Conservation (phyloP, 2,329 filamentous ascomycete species). For the Trichoderma cornu-damae region DNA sequence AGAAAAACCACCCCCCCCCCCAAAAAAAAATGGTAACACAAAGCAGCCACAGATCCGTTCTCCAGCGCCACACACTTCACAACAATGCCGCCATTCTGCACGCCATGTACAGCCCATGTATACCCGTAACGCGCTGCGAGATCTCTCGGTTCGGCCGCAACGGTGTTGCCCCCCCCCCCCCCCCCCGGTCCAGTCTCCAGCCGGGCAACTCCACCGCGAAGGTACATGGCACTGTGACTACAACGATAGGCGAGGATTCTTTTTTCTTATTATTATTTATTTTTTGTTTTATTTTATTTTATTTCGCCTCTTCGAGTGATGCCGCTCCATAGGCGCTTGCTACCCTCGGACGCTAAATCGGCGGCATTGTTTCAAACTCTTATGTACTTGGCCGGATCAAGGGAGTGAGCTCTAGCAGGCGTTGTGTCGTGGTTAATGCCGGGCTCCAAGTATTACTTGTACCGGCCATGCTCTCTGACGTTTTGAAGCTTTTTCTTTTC, state of each 20-base stretch:
- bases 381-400: constrained; percentile 4
- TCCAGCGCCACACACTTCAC: not conserved
- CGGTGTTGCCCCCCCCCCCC: not conserved
- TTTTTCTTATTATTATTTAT: too few species aligned
- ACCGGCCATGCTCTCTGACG: constrained; percentile 11
- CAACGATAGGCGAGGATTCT: constrained; percentile 16
- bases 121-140: not conserved
- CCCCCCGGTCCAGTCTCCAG: constrained; percentile 1
- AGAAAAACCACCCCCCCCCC: not conserved
- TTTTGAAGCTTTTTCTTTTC: constrained; percentile 11
- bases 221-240: constrained; percentile 19
- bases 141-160: constrained; percentile 9
- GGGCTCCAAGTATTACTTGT: constrained; percentile 7
- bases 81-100: not conserved
- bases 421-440: not conserved
- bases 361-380: constrained; percentile 15
- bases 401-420: not conserved
- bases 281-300: not conserved
- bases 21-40: not conserved
- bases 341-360: constrained; percentile 19
- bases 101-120: constrained; percentile 14
- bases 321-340: constrained; percentile 14
- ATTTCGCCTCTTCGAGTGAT: not conserved
- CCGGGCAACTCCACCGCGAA: constrained; percentile 14
- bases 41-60: not conserved